Base-by-base conservation (phyloP, 1,284 basidiomycete species). In the Papiliotrema laurentii region DNA sequence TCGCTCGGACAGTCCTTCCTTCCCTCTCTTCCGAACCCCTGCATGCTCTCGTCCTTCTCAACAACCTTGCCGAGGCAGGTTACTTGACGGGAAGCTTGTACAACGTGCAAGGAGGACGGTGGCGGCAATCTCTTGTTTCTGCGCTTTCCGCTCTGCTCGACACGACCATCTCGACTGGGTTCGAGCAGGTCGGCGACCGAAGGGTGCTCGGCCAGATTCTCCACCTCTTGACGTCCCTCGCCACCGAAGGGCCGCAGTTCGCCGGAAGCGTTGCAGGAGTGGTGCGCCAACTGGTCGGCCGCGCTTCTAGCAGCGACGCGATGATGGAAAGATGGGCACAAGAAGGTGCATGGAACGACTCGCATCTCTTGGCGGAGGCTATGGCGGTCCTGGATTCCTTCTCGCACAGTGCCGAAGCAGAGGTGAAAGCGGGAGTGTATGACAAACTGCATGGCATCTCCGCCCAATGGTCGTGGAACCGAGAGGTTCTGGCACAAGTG, bases 401-500 rank as follows among this genome's bases (percentile, higher is more conserved):
- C 50, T 27, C 16, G 38, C 19, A 45, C 39, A 24, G 16, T 47
- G 19, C 28, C 45, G 41, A 21, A 14, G 59, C 58, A 4, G 54
- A 59, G 18, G 47, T 55, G 18, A 48, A 50, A 18, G 6, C 14
- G 34, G 34, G 19, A 7, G 14, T 36, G 14, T 10, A 7, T 11
- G 34, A 11, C 30, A 31, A 16, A 16, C 9, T 31, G 30, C 9
- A 52, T 0, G 43, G 61, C 24, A 73, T 81, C 19, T 54, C 81
- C 0, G 60, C 70, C 34, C 76, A 72, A 31, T 89, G 85, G 85
- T 76, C 77, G 80, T 83, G 45, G 79, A 80, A 37, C 69, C 74
- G 64, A 16, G 69, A 69, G 48, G 80, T 82, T 1, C 58, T 89
- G 27, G 71, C 74, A 36, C 81, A 80, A 4, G 58, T 85, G 9